Conservation (phyloP, 306 rosid genomes). For the Corylus americana region DNA sequence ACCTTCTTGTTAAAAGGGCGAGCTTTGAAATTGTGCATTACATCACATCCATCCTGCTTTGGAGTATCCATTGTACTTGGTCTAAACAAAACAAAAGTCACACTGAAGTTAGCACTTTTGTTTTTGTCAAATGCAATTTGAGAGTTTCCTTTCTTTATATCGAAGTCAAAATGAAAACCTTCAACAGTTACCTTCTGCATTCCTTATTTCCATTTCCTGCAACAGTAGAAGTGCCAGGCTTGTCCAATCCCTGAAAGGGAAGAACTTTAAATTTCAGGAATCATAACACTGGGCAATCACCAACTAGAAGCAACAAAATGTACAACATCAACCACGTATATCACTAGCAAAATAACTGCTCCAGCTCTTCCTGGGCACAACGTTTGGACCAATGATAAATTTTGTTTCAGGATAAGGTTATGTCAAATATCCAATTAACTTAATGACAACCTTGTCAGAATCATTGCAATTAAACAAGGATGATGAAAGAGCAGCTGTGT, state of each 20-base stretch:
- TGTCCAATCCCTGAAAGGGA: slow-evolving; percentile 56
- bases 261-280: slow-evolving; percentile 27
- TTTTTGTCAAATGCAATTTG: background rate
- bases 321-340: background rate
- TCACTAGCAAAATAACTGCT: background rate
- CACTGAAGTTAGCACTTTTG: slow-evolving; percentile 26
- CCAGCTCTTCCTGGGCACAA: background rate
- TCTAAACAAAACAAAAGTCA: slow-evolving; percentile 40
- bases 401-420: slow-evolving; percentile 15
- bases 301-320: slow-evolving; percentile 16
- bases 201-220: slow-evolving; percentile 48
- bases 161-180: background rate
- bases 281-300: slow-evolving; percentile 15
- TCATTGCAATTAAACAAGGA: slow-evolving; percentile 52
- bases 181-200: slow-evolving; percentile 56
- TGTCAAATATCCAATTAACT: slow-evolving; percentile 16
- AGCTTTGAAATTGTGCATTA: slow-evolving; percentile 63
- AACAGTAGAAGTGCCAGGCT: slow-evolving; percentile 33
- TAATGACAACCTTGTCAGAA: slow-evolving; percentile 44
- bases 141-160: background rate
- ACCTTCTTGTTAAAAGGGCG: slow-evolving; percentile 83
- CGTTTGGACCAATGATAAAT: background rate
- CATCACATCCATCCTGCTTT: slow-evolving; percentile 52
- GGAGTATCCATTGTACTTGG: slow-evolving; percentile 51
- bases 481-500: slow-evolving; percentile 54